These are phyloP conservation scores for Salix purpurea DNA, from an alignment of 345 rosid species.

Conservation along the genomic window DNA sequence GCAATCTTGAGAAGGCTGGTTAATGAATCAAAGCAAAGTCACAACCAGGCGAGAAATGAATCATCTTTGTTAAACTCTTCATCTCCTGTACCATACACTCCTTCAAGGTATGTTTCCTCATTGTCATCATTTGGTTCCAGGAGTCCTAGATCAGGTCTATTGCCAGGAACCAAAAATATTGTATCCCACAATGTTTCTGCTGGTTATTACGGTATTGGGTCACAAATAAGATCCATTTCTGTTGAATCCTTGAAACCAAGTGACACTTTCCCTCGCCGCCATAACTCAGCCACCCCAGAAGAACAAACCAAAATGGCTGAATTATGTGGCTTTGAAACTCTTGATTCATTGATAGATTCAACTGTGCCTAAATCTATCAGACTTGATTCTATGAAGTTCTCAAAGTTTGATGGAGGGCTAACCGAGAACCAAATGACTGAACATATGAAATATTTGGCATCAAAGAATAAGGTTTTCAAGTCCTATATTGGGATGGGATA, in stretches of 20 bases:
- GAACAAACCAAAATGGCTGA: slow-evolving; percentile 77
- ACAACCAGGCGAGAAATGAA: slow-evolving; percentile 27
- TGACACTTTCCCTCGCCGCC: slow-evolving; percentile 90
- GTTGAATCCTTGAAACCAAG: slow-evolving; percentile 63
- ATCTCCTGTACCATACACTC: slow-evolving; percentile 39
- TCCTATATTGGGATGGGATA: slow-evolving; percentile 96
- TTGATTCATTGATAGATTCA: slow-evolving; percentile 70
- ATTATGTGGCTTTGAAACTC: slow-evolving; percentile 60
- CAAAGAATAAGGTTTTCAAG: slow-evolving; percentile 77
- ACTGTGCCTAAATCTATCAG: slow-evolving; percentile 98
- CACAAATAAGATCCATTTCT: slow-evolving; percentile 63
- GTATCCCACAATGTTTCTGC: slow-evolving; percentile 10
- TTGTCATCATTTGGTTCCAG: slow-evolving; percentile 49
- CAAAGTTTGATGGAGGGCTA: slow-evolving; percentile 79
- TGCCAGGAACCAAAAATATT: slow-evolving; percentile 15
- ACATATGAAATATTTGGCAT: slow-evolving; percentile 72
- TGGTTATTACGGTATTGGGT: slow-evolving; percentile 29
- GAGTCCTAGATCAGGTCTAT: slow-evolving; percentile 29
- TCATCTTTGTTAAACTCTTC: slow-evolving; percentile 26
- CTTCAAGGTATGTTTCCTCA: slow-evolving; percentile 73
- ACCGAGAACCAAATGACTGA: slow-evolving; percentile 84
- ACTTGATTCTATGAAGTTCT: slow-evolving; percentile 74
- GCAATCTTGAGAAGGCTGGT: slow-evolving; percentile 69
- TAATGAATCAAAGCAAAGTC: slow-evolving; percentile 48
- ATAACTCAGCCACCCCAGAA: slow-evolving; percentile 88